These are phyloP conservation scores for Coffea canephora DNA, from an alignment of 257 asterid genomes.

Conservation along the genomic window DNA sequence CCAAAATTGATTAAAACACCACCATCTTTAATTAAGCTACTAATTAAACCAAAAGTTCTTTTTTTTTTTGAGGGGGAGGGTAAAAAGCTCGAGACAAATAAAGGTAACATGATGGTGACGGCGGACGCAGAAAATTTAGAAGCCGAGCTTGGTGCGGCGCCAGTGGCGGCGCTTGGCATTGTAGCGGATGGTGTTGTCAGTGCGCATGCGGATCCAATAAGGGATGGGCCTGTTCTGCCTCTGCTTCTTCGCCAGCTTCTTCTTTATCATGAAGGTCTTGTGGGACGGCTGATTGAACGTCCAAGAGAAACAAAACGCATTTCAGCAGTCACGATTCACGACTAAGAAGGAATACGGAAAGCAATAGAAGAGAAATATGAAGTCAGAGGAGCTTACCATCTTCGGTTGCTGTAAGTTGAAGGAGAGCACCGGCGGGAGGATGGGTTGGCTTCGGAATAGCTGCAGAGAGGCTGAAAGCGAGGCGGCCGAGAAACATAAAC, in stretches of 20 bases:
- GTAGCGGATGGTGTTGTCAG: constrained; percentile 88
- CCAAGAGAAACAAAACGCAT: neutral
- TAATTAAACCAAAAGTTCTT: neutral
- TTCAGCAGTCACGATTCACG: neutral
- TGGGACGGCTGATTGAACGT: constrained; percentile 61
- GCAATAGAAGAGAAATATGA: neutral
- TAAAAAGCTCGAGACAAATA: neutral
- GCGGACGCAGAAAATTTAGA: constrained; percentile 22
- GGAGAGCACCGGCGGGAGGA: neutral
- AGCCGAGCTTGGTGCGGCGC: constrained; percentile 98
- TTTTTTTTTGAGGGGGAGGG: too few species aligned
- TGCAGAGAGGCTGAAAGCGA: neutral
- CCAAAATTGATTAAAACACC: constrained; percentile 9
- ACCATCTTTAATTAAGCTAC: neutral
- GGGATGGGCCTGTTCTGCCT: constrained; percentile 91
- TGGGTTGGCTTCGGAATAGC: neutral
- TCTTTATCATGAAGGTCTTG: constrained; percentile 78
- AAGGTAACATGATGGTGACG: neutral
- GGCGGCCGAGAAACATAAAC: constrained; percentile 15
- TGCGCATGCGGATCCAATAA: constrained; percentile 78
- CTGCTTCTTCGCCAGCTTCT: constrained; percentile 91
- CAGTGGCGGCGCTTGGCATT: constrained; percentile 93
- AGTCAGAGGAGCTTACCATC: constrained; percentile 20
- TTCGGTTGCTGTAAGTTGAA: constrained; percentile 12
- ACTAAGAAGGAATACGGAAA: neutral